Evolutionary conservation across 2,329 filamentous ascomycete species (phyloP).

Genomic region (Periconia sp.): DNA sequence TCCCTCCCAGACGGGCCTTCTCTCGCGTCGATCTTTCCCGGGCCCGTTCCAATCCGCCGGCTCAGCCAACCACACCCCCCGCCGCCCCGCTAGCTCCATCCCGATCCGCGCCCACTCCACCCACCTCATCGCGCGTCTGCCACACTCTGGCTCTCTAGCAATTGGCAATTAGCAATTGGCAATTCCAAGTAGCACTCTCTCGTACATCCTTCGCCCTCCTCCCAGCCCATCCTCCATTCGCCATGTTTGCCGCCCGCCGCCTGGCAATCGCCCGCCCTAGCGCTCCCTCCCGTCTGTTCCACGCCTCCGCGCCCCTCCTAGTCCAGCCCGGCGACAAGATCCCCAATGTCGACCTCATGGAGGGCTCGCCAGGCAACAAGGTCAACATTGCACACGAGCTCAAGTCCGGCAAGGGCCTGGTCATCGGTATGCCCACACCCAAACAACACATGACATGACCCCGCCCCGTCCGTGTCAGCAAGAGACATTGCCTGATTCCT

Average conservation of each 20-base stretch:
- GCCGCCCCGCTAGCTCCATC: not conserved
- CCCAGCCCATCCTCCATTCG: constrained; percentile 5
- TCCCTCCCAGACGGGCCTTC: not conserved
- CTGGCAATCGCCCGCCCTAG: constrained; percentile 29
- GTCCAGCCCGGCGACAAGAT: constrained; percentile 82
- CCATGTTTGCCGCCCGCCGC: constrained; percentile 35
- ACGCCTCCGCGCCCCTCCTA: constrained; percentile 65
- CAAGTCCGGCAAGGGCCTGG: constrained; percentile 71
- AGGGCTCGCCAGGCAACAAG: constrained; percentile 89
- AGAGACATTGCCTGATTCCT: constrained; percentile 38
- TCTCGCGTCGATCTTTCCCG: not conserved
- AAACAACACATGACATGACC: not conserved
- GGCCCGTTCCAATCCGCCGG: not conserved
- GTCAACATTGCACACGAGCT: constrained; percentile 85
- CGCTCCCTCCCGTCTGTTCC: constrained; percentile 58
- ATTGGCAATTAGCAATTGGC: too few species aligned
- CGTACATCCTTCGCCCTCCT: constrained; percentile 7
- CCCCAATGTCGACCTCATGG: constrained; percentile 77
- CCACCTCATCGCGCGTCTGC: not conserved
- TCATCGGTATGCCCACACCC: constrained; percentile 59
- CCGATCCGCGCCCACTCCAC: not conserved
- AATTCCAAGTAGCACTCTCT: too few species aligned
- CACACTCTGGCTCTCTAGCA: not conserved
- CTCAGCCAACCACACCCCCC: not conserved
- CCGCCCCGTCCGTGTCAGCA: not conserved